Evolutionary conservation across 495 filamentous ascomycete genomes (phyloP), one percentile per base, ranked within the genome.

Genomic region (Penicillium daleae): DNA sequence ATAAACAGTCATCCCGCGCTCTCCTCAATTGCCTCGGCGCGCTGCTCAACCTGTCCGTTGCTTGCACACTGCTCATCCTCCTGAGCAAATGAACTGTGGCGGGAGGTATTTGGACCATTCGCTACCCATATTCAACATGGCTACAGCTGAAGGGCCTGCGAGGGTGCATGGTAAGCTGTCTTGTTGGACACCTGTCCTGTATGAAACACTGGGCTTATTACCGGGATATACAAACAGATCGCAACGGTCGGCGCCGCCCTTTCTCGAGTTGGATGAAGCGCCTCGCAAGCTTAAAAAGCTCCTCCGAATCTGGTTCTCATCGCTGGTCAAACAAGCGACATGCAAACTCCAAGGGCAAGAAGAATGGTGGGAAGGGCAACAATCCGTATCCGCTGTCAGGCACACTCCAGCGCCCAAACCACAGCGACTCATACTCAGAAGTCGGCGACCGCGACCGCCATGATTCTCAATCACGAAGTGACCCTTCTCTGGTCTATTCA

Each of bases 261-360:
- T 97, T 99, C 74, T 87, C 93, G 24, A 89, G 86, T 46, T 93
- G 93, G 89, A 91, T 99, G 87, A 97, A 94, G 82, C 92, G 93
- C 63, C 85, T 99, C 29, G 88, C 92, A 32, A 95, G 87, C 71
- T 84, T 97, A 63, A 97, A 94, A 74, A 83, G 75, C 62, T 83
- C 82, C 71, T 63, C 84, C 31, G 83, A 85, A 6, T 77, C 82
- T 6, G 70, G 71, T n/a, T 70, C 79, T n/a, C 76, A 71, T 54
- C 74, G 76, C 17, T 79, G 76, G 71, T 76, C 81, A 4, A 72
- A 82, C 61, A 88, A 84, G 70, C 83, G 84, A 59, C 65, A 72
- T 58, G 59, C 77, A 60, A 66, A 65, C 40, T 62, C 74, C 32
- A 87, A 87, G 57, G 75, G 74, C 32, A 89, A 88, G 71, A 91